These are phyloP conservation scores for Capsaspora owczarzaki DNA, from an alignment of 78 protist species.

Conservation along the genomic window DNA sequence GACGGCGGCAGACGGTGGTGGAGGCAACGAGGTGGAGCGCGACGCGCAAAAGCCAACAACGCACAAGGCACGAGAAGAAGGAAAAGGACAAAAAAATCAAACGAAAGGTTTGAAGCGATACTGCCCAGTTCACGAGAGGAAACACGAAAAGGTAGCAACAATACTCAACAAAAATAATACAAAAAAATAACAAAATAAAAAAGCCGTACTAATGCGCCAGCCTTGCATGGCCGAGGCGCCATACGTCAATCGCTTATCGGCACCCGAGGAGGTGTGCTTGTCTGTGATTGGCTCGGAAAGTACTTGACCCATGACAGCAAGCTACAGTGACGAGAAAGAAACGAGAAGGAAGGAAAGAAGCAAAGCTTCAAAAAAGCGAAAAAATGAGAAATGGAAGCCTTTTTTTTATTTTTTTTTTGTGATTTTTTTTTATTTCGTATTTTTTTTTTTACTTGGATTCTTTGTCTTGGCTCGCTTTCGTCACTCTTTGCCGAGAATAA, in stretches of 20 bases:
- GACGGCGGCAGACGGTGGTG: not conserved
- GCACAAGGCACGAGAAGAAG: not conserved
- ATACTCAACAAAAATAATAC: not conserved
- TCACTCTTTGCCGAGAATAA: too few species aligned
- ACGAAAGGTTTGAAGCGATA: not conserved
- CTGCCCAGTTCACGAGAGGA: not conserved
- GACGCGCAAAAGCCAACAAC: too few species aligned
- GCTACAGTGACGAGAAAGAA: too few species aligned
- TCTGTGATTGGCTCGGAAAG: slow-evolving; percentile 27
- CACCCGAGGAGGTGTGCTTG: slow-evolving; percentile 5
- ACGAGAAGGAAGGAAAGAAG: too few species aligned
- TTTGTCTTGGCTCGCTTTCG: too few species aligned
- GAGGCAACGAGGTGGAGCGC: too few species aligned
- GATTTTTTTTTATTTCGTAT: too few species aligned
- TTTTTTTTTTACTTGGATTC: too few species aligned
- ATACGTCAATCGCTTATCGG: not conserved
- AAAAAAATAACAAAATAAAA: too few species aligned
- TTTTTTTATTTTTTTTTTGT: too few species aligned
- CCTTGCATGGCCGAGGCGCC: slow-evolving; percentile 30
- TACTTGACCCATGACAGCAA: slow-evolving; percentile 27
- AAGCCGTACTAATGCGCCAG: slow-evolving; percentile 10
- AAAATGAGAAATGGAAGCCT: too few species aligned
- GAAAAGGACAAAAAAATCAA: not conserved
- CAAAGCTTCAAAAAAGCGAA: too few species aligned
- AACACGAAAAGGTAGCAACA: not conserved